These are phyloP conservation scores for Zygotorulaspora sp. DNA, from an alignment of 805 yeast species.

Conservation along the genomic window DNA sequence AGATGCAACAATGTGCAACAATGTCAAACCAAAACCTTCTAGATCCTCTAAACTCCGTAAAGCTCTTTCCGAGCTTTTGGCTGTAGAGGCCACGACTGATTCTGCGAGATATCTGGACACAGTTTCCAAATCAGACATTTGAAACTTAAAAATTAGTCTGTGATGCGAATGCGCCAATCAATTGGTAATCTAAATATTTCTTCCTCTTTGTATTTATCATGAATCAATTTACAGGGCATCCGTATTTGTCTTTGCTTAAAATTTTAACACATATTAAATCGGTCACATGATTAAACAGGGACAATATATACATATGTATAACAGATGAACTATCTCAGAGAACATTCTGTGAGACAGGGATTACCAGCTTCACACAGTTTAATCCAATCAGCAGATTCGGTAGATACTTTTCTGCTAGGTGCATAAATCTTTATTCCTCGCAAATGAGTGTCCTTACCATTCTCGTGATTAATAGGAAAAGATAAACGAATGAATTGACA, in stretches of 20 bases:
- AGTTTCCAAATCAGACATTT: constrained; percentile 47
- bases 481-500: constrained; percentile 30
- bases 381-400: constrained; percentile 13
- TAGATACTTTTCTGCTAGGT: constrained; percentile 11
- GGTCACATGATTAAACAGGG: constrained; percentile 1
- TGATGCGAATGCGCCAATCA: background rate
- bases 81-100: constrained; percentile 58
- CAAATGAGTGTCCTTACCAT: constrained; percentile 92
- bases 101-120: constrained; percentile 54
- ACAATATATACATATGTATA: background rate
- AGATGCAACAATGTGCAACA: constrained; percentile 75
- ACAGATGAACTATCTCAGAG: constrained; percentile 5
- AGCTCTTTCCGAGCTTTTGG: constrained; percentile 63
- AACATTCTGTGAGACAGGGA: constrained; percentile 10
- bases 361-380: constrained; percentile 8
- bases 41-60: constrained; percentile 58
- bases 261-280: background rate
- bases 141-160: background rate
- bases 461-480: constrained; percentile 66
- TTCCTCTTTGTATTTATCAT: background rate
- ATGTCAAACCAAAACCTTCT: constrained; percentile 70
- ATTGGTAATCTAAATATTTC: background rate
- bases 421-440: constrained; percentile 53
- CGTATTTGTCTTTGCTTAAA: background rate
- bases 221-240: background rate